phyloP scores from a whole-genome alignment of 1,284 basidiomycete genomes.

The Ceratobasidium sp. region DNA sequence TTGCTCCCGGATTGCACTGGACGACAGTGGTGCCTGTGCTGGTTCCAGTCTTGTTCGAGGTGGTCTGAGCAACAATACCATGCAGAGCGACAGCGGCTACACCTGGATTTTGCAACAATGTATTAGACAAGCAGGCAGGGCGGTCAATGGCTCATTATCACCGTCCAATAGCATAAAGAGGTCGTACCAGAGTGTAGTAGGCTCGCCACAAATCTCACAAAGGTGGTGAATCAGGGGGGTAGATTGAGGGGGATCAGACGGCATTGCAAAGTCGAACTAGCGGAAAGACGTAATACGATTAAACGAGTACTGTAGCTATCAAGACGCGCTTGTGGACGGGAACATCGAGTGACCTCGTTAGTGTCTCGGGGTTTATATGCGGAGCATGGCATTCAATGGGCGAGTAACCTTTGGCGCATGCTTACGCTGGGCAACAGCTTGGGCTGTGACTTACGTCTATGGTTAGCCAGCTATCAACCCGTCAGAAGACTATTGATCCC shows the following conservation, averaged over 20 bases:
- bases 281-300: constrained; percentile 3
- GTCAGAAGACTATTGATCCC: constrained; percentile 1
- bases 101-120: constrained; percentile 32
- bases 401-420: constrained; percentile 12
- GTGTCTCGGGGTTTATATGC: constrained; percentile 24
- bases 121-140: constrained; percentile 30
- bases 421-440: constrained; percentile 4
- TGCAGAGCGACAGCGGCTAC: constrained; percentile 30
- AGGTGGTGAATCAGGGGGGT: constrained; percentile 38
- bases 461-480: constrained; percentile 13
- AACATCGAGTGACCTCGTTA: constrained; percentile 15
- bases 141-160: constrained; percentile 27
- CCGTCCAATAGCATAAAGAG: constrained; percentile 20
- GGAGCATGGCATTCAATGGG: constrained; percentile 9
- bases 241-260: constrained; percentile 36
- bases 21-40: constrained; percentile 22
- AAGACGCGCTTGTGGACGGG: constrained; percentile 21
- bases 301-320: constrained; percentile 24
- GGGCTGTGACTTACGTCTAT: constrained; percentile 8
- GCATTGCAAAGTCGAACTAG: constrained; percentile 22
- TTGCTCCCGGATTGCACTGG: background rate
- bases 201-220: constrained; percentile 40
- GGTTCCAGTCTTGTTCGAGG: constrained; percentile 30
- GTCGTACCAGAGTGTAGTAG: constrained; percentile 30
- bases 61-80: constrained; percentile 37